A percentile compares a stretch with the other conserved stretches of the same genome.
phyloP scores from a whole-genome alignment of 2,329 filamentous ascomycete species.

The Claviceps capensis region DNA sequence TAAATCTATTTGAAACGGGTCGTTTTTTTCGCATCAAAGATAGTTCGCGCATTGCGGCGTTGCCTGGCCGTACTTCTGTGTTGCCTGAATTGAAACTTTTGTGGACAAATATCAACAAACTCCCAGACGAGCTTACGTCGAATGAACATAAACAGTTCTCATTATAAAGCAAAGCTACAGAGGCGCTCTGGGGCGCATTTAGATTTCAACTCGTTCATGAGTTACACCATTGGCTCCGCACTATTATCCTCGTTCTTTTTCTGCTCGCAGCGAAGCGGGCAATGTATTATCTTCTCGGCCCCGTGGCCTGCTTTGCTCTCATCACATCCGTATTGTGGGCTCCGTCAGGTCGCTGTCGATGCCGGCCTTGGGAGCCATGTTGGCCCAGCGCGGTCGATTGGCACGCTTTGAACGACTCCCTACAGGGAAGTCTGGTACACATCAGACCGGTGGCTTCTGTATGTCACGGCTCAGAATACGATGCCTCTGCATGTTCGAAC shows the following conservation, averaged over 20 bases:
- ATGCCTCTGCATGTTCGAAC: neutral
- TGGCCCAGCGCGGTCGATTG: neutral
- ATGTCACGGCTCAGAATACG: neutral
- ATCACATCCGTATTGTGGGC: neutral
- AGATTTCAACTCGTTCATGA: no score
- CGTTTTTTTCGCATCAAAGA: neutral
- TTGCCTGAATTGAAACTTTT: neutral
- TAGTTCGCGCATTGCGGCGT: no score
- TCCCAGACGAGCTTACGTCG: neutral
- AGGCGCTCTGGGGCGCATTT: no score
- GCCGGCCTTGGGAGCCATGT: neutral
- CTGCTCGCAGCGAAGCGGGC: neutral
- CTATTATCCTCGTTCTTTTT: neutral
- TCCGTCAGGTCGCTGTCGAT: neutral
- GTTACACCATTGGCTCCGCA: no score
- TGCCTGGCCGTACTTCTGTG: no score
- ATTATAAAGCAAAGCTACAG: no score
- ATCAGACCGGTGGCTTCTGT: neutral
- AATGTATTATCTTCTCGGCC: neutral
- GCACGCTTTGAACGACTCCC: neutral
- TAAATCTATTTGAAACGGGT: no score
- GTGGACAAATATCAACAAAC: constrained; percentile 1
- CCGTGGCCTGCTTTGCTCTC: neutral
- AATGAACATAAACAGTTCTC: no score
- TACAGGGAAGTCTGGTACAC: neutral